Conservation (phyloP, 1,284 basidiomycete species). For the Malassezia japonica region DNA sequence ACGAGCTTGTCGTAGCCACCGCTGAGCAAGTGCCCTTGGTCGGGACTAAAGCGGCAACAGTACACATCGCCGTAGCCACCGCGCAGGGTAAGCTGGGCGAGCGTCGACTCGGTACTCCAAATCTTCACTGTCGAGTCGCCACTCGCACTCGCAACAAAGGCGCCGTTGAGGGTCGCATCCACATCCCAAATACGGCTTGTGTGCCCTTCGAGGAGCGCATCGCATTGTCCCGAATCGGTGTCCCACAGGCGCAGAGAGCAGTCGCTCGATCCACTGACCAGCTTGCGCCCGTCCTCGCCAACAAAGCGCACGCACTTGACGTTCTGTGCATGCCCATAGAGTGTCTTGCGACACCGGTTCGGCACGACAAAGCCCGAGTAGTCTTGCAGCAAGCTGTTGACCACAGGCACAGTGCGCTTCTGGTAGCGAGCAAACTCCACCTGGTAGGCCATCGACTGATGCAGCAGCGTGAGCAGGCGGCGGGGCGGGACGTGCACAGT, state of each 20-base stretch:
- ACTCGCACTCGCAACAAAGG: slow-evolving; percentile 47
- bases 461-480: slow-evolving; percentile 50
- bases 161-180: slow-evolving; percentile 35
- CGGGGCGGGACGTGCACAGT: slow-evolving; percentile 49
- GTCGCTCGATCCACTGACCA: slow-evolving; percentile 50
- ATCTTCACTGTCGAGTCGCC: slow-evolving; percentile 52
- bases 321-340: slow-evolving; percentile 50
- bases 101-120: slow-evolving; percentile 45
- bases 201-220: slow-evolving; percentile 48
- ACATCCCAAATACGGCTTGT: slow-evolving; percentile 51
- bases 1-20: slow-evolving; percentile 53
- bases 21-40: slow-evolving; percentile 48
- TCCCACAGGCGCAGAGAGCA: slow-evolving; percentile 40
- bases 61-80: slow-evolving; percentile 51
- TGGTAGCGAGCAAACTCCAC: slow-evolving; percentile 48
- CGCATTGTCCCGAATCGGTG: slow-evolving; percentile 32
- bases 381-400: slow-evolving; percentile 38
- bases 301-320: slow-evolving; percentile 52
- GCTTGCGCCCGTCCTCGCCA: slow-evolving; percentile 44
- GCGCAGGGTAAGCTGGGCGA: slow-evolving; percentile 23
- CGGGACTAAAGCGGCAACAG: slow-evolving; percentile 50
- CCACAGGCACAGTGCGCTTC: slow-evolving; percentile 42
- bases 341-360: slow-evolving; percentile 27
- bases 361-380: slow-evolving; percentile 37
- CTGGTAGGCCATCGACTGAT: slow-evolving; percentile 52